phyloP scores from a whole-genome alignment of 1,284 basidiomycete species.

The Xerocomus cyaneibrunnescens region DNA sequence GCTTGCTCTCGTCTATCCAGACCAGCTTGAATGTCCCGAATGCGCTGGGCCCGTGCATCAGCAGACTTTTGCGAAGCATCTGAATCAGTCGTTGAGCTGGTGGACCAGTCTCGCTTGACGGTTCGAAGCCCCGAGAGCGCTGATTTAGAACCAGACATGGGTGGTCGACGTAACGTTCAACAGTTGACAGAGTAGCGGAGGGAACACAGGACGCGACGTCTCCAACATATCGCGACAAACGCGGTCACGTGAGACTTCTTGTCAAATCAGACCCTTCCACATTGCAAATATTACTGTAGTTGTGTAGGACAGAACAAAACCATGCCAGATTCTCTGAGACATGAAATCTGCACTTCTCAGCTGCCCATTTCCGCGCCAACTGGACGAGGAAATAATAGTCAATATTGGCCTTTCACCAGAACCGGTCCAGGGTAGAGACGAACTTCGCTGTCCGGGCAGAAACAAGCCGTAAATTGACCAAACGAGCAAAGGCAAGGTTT shows the following conservation, averaged over 20 bases:
- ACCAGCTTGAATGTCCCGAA: slow-evolving; percentile 51
- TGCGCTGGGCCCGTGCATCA: slow-evolving; percentile 43
- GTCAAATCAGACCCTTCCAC: background rate
- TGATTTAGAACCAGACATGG: slow-evolving; percentile 38
- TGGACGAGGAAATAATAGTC: slow-evolving; percentile 44
- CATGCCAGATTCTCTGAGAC: slow-evolving; percentile 28
- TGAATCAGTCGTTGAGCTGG: slow-evolving; percentile 36
- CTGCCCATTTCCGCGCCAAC: slow-evolving; percentile 51
- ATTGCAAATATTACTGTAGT: background rate
- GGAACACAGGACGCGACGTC: background rate
- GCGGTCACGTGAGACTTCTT: slow-evolving; percentile 23
- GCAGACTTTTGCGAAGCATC: slow-evolving; percentile 31
- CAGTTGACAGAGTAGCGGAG: background rate
- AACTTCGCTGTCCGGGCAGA: slow-evolving; percentile 68
- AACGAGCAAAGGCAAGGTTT: slow-evolving; percentile 1
- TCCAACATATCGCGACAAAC: background rate
- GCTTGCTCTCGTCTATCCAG: slow-evolving; percentile 24
- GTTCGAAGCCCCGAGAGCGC: slow-evolving; percentile 48
- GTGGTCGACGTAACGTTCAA: background rate
- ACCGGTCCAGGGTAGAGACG: slow-evolving; percentile 63
- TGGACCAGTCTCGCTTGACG: slow-evolving; percentile 48
- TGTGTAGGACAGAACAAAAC: slow-evolving; percentile 37
- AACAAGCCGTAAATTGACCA: slow-evolving; percentile 45
- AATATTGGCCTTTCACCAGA: slow-evolving; percentile 69
- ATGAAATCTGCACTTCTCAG: slow-evolving; percentile 40